A percentile compares a stretch with the other conserved stretches of the same genome.
These are phyloP conservation scores for Paecilomyces sp. DNA, from an alignment of 2,329 filamentous ascomycete species.

Conservation along the genomic window DNA sequence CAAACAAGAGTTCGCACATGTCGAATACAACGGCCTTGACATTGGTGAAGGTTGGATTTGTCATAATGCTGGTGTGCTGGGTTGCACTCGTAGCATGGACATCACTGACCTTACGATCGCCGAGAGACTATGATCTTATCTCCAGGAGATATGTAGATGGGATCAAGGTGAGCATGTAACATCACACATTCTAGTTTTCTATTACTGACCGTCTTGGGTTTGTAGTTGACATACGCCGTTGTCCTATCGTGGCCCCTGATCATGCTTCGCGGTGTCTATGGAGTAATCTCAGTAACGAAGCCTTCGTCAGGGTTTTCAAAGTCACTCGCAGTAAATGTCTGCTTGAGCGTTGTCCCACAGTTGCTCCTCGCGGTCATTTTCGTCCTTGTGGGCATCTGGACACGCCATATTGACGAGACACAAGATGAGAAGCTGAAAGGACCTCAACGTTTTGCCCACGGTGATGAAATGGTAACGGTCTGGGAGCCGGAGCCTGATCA, in stretches of 20 bases:
- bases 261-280: neutral
- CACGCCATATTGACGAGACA: neutral
- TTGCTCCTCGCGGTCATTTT: neutral
- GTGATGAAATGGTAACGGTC: neutral
- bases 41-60: neutral
- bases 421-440: neutral
- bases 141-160: neutral
- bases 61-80: neutral
- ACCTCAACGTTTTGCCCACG: neutral
- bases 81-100: neutral
- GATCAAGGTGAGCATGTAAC: neutral
- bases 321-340: neutral
- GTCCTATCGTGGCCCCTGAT: neutral
- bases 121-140: neutral
- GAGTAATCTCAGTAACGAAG: neutral
- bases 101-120: neutral
- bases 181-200: neutral
- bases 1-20: neutral
- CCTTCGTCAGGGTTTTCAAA: neutral
- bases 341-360: neutral
- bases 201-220: neutral
- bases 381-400: neutral
- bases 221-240: neutral
- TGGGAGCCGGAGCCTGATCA: neutral
- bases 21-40: neutral